Evolutionary conservation across 1,284 basidiomycete species (phyloP).

Genomic region (Leccinum pachyderme): DNA sequence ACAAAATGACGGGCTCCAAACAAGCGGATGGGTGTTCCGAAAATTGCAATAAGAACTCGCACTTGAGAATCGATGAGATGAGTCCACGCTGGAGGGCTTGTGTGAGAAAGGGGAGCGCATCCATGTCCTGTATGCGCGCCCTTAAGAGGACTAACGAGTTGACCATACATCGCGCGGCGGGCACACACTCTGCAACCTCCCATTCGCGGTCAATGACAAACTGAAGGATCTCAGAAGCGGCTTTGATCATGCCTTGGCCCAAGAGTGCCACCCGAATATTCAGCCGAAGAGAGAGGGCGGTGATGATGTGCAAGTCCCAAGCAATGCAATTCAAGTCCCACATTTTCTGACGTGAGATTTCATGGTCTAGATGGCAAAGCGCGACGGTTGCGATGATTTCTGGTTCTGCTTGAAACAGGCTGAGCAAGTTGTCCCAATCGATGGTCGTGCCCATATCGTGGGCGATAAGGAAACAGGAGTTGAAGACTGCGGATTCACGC

Average conservation of each 20-base stretch:
- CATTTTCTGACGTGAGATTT: conserved; percentile 15
- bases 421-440: conserved; percentile 26
- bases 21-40: conserved; percentile 12
- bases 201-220: conserved; percentile 19
- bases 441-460: conserved; percentile 19
- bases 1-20: conserved; percentile 9
- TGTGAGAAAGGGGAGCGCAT: conserved; percentile 25
- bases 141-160: conserved; percentile 23
- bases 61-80: conserved; percentile 25
- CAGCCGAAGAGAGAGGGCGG: conserved; percentile 20
- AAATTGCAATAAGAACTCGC: conserved; percentile 22
- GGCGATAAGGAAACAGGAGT: conserved; percentile 29
- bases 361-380: conserved; percentile 27
- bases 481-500: conserved; percentile 31
- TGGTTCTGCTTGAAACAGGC: conserved; percentile 20
- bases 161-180: conserved; percentile 24
- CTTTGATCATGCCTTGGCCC: conserved; percentile 26
- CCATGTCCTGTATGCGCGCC: conserved; percentile 23
- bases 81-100: conserved; percentile 26
- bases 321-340: conserved; percentile 28
- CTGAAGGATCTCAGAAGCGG: conserved; percentile 21
- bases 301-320: conserved; percentile 31
- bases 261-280: conserved; percentile 20
- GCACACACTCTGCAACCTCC: conserved; percentile 3
- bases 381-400: conserved; percentile 21